Percentiles rank a stretch among this genome's conserved stretches.
Conservation (phyloP, 371 early-diverging fungal genomes). For the Actinomortierella wolfii region DNA sequence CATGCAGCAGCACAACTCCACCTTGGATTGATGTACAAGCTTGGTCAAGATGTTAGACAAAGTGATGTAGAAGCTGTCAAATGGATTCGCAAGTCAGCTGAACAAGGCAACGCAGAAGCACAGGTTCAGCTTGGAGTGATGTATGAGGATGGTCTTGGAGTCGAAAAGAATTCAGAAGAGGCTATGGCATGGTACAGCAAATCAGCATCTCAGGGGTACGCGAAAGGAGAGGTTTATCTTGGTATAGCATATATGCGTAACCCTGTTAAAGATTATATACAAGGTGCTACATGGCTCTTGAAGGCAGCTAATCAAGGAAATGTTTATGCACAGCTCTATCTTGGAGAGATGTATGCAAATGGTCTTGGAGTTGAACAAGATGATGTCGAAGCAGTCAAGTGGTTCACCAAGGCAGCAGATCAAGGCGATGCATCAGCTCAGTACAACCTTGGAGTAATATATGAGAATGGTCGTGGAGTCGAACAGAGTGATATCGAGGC, state of each 20-base stretch:
- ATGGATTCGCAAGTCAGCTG: slow-evolving; percentile 71
- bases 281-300: slow-evolving; percentile 72
- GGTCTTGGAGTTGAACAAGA: slow-evolving; percentile 77
- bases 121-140: slow-evolving; percentile 85
- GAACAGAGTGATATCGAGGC: slow-evolving; percentile 66
- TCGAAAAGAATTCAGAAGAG: slow-evolving; percentile 60
- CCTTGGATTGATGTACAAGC: slow-evolving; percentile 82
- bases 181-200: slow-evolving; percentile 75
- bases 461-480: slow-evolving; percentile 83
- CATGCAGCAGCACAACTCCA: slow-evolving; percentile 78
- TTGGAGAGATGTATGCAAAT: slow-evolving; percentile 83
- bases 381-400: slow-evolving; percentile 65
- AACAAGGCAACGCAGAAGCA: slow-evolving; percentile 69
- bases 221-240: slow-evolving; percentile 79
- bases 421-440: slow-evolving; percentile 77
- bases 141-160: slow-evolving; percentile 84
- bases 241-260: too few species aligned
- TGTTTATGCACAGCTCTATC: too few species aligned
- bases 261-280: too few species aligned
- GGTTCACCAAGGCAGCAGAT: slow-evolving; percentile 81
- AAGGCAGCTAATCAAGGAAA: slow-evolving; percentile 72
- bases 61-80: slow-evolving; percentile 67
- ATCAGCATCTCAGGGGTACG: slow-evolving; percentile 78
- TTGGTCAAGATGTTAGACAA: slow-evolving; percentile 75
- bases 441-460: slow-evolving; percentile 83